Base-by-base conservation (phyloP, 140 eudicot species). In the Oenanthe javanica region DNA sequence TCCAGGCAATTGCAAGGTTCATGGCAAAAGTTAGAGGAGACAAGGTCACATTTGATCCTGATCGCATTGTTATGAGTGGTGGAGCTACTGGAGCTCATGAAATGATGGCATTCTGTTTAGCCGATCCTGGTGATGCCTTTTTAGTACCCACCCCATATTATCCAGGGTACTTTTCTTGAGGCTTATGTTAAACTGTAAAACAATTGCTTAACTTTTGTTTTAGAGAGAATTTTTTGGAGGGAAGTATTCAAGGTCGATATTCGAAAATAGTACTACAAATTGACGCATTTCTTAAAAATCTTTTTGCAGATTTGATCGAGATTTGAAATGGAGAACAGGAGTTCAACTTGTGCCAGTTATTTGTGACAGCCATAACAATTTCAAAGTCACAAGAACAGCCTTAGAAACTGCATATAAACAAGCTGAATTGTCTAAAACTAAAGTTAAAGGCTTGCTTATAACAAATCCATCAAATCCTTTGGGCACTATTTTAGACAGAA, bases 1-100 rank as follows among this genome's bases (percentile, higher is more conserved):
- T 48, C 9, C 63, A 75, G 79, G 79, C 63, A 11, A 47, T 48
- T 46, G 79, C 63, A 43, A 75, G 50, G 18, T 75, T 75, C 50
- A 75, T 75, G 79, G 79, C 14, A 75, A 75, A 79, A 64, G 82
- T 63, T 43, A 79, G 82, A 63, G 57, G 61, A 23, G 82, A 79
- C 2, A 64, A 15, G 25, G 75, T 79, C 40, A n/a, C n/a, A 45
- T 79, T 79, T 63, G 75, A 59, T 51, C 72, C 81, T 4, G 50
- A 77, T 19, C 81, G 71, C 81, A 54, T 77, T 27, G 72, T 77
- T 27, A 77, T 77, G 81, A 71, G 81, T 38, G 81, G 81, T n/a
- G 72, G 81, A 51, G 81, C 81, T 51, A 79, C 75, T 19, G 82
- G 59, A 79, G 82, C 40, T 45, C 75, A 79, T 79, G 82, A 79